Conservation (phyloP, 345 rosid species). For the Eucalyptus leucophloia region DNA sequence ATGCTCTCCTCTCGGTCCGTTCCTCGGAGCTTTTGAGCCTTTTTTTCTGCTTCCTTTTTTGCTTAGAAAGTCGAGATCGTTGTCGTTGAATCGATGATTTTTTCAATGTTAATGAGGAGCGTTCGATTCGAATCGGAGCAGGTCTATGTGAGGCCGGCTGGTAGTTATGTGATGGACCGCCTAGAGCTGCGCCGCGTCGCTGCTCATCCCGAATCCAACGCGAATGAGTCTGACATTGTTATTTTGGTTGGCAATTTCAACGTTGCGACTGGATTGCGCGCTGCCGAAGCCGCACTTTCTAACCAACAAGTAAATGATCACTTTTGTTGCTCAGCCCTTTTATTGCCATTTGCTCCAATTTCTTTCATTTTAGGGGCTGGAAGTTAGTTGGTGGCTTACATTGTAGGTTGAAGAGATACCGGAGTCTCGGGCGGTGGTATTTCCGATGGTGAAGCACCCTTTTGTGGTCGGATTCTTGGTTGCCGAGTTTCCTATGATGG, state of each 20-base stretch:
- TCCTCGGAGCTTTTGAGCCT: neutral
- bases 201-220: constrained; percentile 37
- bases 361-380: neutral
- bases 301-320: constrained; percentile 40
- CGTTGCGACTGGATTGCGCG: constrained; percentile 64
- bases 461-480: constrained; percentile 92
- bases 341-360: neutral
- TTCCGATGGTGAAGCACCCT: constrained; percentile 91
- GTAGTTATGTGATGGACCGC: constrained; percentile 92
- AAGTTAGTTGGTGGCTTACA: neutral
- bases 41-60: neutral
- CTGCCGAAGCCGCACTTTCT: constrained; percentile 78
- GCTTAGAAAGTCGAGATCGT: neutral
- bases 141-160: constrained; percentile 93
- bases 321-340: neutral
- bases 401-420: constrained; percentile 51
- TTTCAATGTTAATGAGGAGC: neutral
- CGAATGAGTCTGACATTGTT: constrained; percentile 38
- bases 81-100: neutral
- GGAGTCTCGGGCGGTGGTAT: constrained; percentile 62
- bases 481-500: constrained; percentile 57
- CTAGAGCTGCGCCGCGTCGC: constrained; percentile 74
- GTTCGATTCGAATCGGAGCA: neutral
- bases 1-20: constrained; percentile 63
- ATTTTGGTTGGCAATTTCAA: constrained; percentile 68